These are phyloP conservation scores for Peniophora sp. DNA, from an alignment of 1,284 basidiomycete species.

Conservation along the genomic window DNA sequence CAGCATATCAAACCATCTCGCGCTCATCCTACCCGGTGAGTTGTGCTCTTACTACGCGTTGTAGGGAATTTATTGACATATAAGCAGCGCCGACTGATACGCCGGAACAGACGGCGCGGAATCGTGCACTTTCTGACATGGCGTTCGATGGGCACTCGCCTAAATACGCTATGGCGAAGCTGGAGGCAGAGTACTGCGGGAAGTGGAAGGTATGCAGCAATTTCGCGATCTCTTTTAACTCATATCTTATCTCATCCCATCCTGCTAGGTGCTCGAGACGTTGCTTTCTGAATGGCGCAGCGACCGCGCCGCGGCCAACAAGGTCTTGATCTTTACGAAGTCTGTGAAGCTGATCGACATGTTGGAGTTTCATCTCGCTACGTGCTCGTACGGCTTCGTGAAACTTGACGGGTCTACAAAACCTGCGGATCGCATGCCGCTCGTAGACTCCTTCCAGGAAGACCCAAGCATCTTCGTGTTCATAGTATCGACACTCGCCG, in stretches of 20 bases:
- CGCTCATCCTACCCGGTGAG: conserved; percentile 58
- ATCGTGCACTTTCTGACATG: conserved; percentile 48
- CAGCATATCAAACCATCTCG: conserved; percentile 82
- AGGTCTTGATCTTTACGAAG: conserved; percentile 82
- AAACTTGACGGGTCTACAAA: conserved; percentile 69
- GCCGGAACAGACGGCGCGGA: conserved; percentile 39
- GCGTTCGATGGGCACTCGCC: conserved; percentile 50
- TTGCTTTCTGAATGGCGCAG: conserved; percentile 61
- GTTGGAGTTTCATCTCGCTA: conserved; percentile 61
- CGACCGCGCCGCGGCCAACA: conserved; percentile 46
- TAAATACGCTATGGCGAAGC: conserved; percentile 52
- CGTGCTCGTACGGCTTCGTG: conserved; percentile 53
- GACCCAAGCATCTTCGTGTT: conserved; percentile 71
- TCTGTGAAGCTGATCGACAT: conserved; percentile 78
- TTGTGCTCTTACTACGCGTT: conserved; percentile 28
- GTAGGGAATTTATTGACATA: neutral
- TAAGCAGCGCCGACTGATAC: neutral
- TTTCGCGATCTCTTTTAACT: neutral
- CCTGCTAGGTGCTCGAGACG: conserved; percentile 50
- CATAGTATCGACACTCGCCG: conserved; percentile 72
- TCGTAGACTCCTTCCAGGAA: conserved; percentile 78
- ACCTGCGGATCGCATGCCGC: conserved; percentile 65
- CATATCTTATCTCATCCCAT: neutral
- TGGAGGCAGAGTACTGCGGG: conserved; percentile 64
- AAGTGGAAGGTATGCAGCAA: conserved; percentile 67